These are phyloP conservation scores for Aspergillus sp. DNA, from an alignment of 2,329 filamentous ascomycete genomes.

Conservation along the genomic window DNA sequence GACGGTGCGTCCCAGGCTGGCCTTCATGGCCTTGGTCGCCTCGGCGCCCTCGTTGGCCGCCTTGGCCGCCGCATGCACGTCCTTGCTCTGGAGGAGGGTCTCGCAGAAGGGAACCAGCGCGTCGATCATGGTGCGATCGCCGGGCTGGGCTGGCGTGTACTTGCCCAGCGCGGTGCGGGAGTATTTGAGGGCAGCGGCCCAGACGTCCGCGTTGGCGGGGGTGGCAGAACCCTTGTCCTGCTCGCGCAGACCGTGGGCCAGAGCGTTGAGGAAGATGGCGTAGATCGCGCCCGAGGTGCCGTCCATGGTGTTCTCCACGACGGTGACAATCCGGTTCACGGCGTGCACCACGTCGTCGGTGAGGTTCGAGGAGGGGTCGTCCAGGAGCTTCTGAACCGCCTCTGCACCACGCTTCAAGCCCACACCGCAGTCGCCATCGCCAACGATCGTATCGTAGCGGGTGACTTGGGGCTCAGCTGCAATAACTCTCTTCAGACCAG, in stretches of 20 bases:
- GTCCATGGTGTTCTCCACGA: constrained; percentile 70
- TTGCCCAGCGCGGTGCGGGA: constrained; percentile 69
- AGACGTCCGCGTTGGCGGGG: constrained; percentile 51
- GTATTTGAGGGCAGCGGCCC: constrained; percentile 68
- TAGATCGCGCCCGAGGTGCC: constrained; percentile 75
- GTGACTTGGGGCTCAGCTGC: constrained; percentile 65
- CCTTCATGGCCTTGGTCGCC: constrained; percentile 86
- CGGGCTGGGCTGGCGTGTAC: constrained; percentile 86
- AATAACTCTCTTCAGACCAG: constrained; percentile 60
- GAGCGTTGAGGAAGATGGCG: constrained; percentile 86
- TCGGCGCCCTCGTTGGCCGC: constrained; percentile 75
- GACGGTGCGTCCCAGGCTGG: constrained; percentile 78
- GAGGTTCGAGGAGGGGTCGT: constrained; percentile 39
- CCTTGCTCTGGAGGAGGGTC: constrained; percentile 62
- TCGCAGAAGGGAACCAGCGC: constrained; percentile 85
- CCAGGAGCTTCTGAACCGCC: constrained; percentile 49
- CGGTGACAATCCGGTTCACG: constrained; percentile 59
- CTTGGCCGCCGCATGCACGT: constrained; percentile 70
- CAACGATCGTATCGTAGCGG: constrained; percentile 74
- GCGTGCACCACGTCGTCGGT: constrained; percentile 60
- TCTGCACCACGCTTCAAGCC: constrained; percentile 86
- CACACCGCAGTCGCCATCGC: constrained; percentile 87
- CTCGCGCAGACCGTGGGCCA: constrained; percentile 66
- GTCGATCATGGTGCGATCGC: constrained; percentile 88
- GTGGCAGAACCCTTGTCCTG: constrained; percentile 48